Evolutionary conservation across 139 green algal species (phyloP), one percentile per base, ranked within the genome.

Genomic region (Asterochloris sp.): DNA sequence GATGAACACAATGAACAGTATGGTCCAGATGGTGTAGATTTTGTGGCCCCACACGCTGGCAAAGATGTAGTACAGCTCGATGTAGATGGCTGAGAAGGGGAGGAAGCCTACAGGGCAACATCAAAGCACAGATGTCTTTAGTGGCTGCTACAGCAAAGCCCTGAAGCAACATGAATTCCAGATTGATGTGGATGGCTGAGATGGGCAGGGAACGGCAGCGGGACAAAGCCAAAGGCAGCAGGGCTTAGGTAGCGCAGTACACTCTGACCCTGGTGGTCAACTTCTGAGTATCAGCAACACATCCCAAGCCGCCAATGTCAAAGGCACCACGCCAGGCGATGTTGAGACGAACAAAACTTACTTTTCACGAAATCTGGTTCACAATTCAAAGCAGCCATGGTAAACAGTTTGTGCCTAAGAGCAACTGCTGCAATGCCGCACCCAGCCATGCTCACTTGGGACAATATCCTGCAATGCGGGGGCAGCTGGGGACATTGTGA

Each of bases 51-150:
- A 99, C 78, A 99, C 92, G 85, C 80, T 93, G 66, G 92, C 92
- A 84, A 98, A 98, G 86, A 98, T 98, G 91, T 98, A 98, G 90
- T 98, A 98, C 21, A 98, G 92, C 94, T 98, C 96, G 67, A 98
- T 98, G 92, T 98, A 98, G 89, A 98, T 98, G 78, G 96, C 96
- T n/a, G 86, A 94, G 92, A 98, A 98, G 62, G 95, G 95, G 86
- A 98, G 89, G 90, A 97, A 97, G 79, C 95, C 95, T 78, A 26
- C 79, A 68, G 17, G 11, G 29, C 47, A 54, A 2, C 19, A 2
- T 12, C 9, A 26, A 1, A 73, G 19, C 66, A 73, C 4, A 2
- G 19, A 2, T 73, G 19, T 26, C 1, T 1, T 2, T 73, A 21
- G 66, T 73, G 66, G 1, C 66, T 26, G 66, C 8, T 12, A 24